Conservation (phyloP, 176 grass and related monocot species). For the Eragrostis nindensis region DNA sequence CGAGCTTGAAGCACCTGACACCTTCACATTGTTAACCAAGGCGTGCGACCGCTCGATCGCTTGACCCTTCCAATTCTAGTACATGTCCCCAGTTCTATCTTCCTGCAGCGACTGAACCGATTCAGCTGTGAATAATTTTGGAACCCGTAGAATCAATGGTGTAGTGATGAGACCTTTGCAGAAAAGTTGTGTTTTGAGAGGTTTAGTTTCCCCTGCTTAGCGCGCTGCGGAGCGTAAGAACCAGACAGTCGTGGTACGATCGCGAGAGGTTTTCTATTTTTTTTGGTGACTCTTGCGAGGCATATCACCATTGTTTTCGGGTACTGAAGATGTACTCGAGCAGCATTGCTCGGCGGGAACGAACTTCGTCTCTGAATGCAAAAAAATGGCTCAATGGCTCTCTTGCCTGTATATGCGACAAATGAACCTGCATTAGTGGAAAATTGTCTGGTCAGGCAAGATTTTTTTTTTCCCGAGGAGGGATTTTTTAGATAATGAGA, state of each 20-base stretch:
- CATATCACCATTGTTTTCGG: slow-evolving; percentile 52
- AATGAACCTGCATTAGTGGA: neutral
- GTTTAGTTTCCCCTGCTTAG: slow-evolving; percentile 54
- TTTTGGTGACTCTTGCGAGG: slow-evolving; percentile 48
- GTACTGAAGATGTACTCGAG: slow-evolving; percentile 57
- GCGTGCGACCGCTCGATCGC: neutral
- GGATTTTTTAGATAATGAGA: too few species aligned
- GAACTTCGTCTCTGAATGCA: slow-evolving; percentile 24
- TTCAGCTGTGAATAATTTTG: slow-evolving; percentile 60
- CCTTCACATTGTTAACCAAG: slow-evolving; percentile 49
- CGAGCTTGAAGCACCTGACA: slow-evolving; percentile 59
- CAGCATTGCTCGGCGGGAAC: slow-evolving; percentile 41
- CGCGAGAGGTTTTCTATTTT: slow-evolving; percentile 49
- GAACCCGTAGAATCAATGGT: slow-evolving; percentile 40
- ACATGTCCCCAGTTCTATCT: slow-evolving; percentile 35
- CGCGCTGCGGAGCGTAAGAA: slow-evolving; percentile 40
- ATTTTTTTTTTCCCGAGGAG: too few species aligned
- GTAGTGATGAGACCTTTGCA: slow-evolving; percentile 41
- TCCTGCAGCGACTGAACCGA: slow-evolving; percentile 30
- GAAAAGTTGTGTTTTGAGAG: slow-evolving; percentile 40
- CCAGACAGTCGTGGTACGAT: slow-evolving; percentile 46
- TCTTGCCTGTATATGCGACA: neutral
- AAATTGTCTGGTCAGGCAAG: too few species aligned
- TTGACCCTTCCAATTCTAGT: neutral
- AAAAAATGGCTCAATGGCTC: slow-evolving; percentile 26